Base-by-base conservation (phyloP, 257 asterid genomes). In the Solanum sejunctum region DNA sequence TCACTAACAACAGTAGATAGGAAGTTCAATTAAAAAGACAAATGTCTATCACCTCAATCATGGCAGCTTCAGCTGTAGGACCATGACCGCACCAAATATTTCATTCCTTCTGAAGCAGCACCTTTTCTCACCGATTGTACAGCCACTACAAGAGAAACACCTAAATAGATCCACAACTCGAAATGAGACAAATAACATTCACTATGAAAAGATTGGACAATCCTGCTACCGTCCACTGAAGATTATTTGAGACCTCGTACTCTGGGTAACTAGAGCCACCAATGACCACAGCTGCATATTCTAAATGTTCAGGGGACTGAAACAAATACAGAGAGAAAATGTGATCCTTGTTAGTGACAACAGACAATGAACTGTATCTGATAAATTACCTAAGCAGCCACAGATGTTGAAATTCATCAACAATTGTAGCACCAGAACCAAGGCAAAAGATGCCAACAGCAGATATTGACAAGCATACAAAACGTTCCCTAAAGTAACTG, bases 91-190 rank as follows among this genome's bases (percentile, higher is more conserved):
- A 94, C 98, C 97, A 97, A 52, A 94, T 90, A 89, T 78, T 75
- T 93, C 99, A 96, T 93, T 87, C 98, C 97, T 93, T 97, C 99
- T 49, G 98, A 95, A 81, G 97, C 98, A 84, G 98, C 99, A 83
- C 99, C 98, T 86, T 92, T 94, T 88, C 92, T 92, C 85, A 95
- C 98, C 84, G 98, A 98, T 85, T 90, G 91, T 86, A 97, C 86
- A 51, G 99, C 99, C 89, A 97, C 99, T 80, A 92, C 11, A 88
- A 97, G 98, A 70, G 98, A 97, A 84, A 92, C 98, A 88, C 98
- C 99, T 97, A 90, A 90, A 89, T 28, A 51, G 78, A 60, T 75
- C 54, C 47, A n/a, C 32, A 77, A 41, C 47, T 45, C 45, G 18
- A 67, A 67, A 41, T 83, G 63, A 47, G 85, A 83, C 75, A 41